Evolutionary conservation across 257 asterid species (phyloP), one percentile per base, ranked within the genome.

Genomic region (Plantago elongata): DNA sequence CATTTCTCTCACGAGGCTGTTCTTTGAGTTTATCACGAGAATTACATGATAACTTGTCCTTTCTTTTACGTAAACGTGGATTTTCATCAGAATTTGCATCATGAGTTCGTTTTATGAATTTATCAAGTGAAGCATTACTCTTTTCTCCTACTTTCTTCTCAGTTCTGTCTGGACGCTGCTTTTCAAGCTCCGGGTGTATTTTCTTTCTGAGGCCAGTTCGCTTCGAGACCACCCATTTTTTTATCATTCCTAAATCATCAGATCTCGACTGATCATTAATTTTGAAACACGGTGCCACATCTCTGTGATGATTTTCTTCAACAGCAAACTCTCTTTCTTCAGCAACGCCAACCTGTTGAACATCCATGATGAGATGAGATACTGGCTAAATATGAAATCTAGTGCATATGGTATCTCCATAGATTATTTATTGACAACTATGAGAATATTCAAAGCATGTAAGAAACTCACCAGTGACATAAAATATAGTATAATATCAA

Each of bases 221-320:
- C 71, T 88, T 88, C 46, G 96, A 90, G 70, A 89, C 80, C 9
- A 72, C 79, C 95, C 94, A 88, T 60, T 74, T 75, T 63, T 76
- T 80, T 54, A 78, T 74, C 80, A 70, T 74, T 75, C 84, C 91
- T 38, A 73, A 74, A 70, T 77, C 78, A 64, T 66, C 72, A 38
- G 66, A 52, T 60, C 72, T 69, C 62, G 51, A 63, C 73, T 64
- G 75, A 54, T 67, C 86, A 29, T 57, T 71, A 59, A 74, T 57
- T 48, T 51, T 73, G 68, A 45, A 64, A 48, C 59, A 70, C 76
- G 68, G 67, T 22, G 73, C 66, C 44, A 47, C 49, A 60, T 64
- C 72, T 72, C 52, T 51, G 60, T 64, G 51, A 65, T 29, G 54
- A 69, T 55, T 57, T 63, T 72, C 85, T 66, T 79, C 78, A 37